Conservation (phyloP, 2,329 filamentous ascomycete species). For the Aspergillus sp. region DNA sequence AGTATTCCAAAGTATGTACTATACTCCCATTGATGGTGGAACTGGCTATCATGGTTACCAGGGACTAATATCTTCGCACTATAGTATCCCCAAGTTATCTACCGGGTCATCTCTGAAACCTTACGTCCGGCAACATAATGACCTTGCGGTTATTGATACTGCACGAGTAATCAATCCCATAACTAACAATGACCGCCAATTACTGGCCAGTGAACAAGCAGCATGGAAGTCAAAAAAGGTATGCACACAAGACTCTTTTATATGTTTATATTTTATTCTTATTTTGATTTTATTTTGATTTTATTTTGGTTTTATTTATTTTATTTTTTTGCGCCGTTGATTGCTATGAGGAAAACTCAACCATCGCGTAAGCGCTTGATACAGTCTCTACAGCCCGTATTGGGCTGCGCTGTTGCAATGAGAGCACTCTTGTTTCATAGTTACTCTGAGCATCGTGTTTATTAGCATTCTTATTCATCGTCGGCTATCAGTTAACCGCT, state of each 20-base stretch:
- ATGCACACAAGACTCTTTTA: background rate
- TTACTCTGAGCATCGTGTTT: constrained; percentile 61
- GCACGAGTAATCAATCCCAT: constrained; percentile 51
- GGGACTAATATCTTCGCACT: background rate
- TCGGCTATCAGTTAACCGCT: background rate
- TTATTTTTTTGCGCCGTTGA: constrained; percentile 12
- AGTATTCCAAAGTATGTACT: constrained; percentile 3
- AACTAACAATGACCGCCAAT: constrained; percentile 35
- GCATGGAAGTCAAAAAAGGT: constrained; percentile 47
- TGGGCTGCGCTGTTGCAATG: constrained; percentile 74
- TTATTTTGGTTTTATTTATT: constrained; percentile 4
- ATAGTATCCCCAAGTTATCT: constrained; percentile 53
- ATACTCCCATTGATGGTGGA: background rate
- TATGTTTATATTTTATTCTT: background rate
- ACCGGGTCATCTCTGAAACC: constrained; percentile 50
- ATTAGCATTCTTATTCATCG: constrained; percentile 5
- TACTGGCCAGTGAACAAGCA: background rate
- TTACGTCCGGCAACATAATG: constrained; percentile 55
- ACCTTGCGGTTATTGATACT: constrained; percentile 55
- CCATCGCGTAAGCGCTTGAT: constrained; percentile 66
- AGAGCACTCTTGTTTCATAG: constrained; percentile 67
- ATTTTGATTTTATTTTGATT: background rate
- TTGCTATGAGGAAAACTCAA: constrained; percentile 73
- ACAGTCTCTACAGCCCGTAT: constrained; percentile 72
- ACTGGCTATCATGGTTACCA: background rate